Evolutionary conservation across 371 early-diverging fungal genomes (phyloP), one percentile per base, ranked within the genome.

Genomic region (Lichtheimia hyalospora): DNA sequence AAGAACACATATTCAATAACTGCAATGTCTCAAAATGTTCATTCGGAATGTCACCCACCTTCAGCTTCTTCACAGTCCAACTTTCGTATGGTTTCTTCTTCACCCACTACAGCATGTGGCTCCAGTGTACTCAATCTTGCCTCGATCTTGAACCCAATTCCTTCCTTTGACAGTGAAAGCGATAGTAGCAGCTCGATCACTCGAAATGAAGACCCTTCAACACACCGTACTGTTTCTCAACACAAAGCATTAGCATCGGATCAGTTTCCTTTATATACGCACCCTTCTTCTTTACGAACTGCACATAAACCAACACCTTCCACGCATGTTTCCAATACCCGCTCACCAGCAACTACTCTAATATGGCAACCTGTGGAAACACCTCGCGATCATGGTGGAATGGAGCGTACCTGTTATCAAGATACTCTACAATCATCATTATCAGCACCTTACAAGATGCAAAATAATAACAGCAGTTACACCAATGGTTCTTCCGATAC

Each of bases 291-390:
- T 18, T 51, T 5, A 51, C 23, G 14, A 24, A 50, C 24, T 8
- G 20, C 52, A 52, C 15, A 34, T 8, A 28, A 24, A 52, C 28
- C 6, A 52, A 20, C 20, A 40, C 28, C 16, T 13, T 12, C 51
- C 27, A 50, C 27, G 25, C 25, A n/a, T 50, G 15, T 53, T 40
- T 27, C 28, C 39, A 54, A 54, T 20, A 54, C 4, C 18, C 20
- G 39, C 40, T 28, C 52, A 28, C 14, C 27, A 28, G 5, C 21
- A 18, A 27, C 55, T 23, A 55, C 59, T 7, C 27, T 58, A 23
- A 51, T 44, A 51, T 58, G 59, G 59, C 59, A 58, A 5, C 59
- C 59, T 18, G 59, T 58, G 5, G 59, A 58, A 25, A 58, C 59
- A 3, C 59, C 59, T 8, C 48, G 27, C 12, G 58, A 46, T 21